These are phyloP conservation scores for Mikania micrantha DNA, from an alignment of 129 eudicot genomes.

Conservation along the genomic window DNA sequence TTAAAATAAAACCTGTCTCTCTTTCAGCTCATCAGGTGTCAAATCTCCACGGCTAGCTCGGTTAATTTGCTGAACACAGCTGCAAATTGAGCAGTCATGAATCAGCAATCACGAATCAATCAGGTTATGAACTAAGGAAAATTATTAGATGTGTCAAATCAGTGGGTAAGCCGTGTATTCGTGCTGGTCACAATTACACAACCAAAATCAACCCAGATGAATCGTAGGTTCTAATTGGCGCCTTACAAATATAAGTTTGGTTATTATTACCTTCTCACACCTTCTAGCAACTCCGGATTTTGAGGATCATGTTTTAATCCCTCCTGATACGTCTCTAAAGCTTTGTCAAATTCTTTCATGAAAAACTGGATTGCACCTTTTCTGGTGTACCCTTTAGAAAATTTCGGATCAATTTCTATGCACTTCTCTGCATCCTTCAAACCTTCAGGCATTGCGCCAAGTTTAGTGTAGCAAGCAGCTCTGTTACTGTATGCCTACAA, in stretches of 20 bases:
- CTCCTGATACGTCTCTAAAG: constrained; percentile 84
- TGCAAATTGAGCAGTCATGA: neutral
- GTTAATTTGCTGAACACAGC: constrained; percentile 81
- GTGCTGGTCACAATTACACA: no score
- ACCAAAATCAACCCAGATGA: neutral
- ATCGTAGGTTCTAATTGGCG: neutral
- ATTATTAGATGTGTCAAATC: neutral
- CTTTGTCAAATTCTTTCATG: constrained; percentile 98
- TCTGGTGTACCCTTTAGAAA: constrained; percentile 84
- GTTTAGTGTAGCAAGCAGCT: constrained; percentile 93
- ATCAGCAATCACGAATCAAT: neutral
- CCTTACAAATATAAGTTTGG: neutral
- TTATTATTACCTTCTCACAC: constrained; percentile 63
- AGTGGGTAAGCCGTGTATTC: neutral
- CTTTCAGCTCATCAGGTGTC: constrained; percentile 87
- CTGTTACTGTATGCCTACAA: constrained; percentile 81
- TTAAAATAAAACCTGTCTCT: constrained; percentile 72
- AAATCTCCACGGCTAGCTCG: constrained; percentile 93
- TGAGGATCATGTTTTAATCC: constrained; percentile 83
- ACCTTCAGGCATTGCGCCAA: constrained; percentile 94
- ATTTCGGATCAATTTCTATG: constrained; percentile 89
- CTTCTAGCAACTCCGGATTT: constrained; percentile 77
- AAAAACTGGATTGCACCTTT: constrained; percentile 90
- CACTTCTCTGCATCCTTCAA: constrained; percentile 96
- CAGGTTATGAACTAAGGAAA: neutral